Evolutionary conservation across 305 asterid species (phyloP).

Genomic region (Solanum hybrid): DNA sequence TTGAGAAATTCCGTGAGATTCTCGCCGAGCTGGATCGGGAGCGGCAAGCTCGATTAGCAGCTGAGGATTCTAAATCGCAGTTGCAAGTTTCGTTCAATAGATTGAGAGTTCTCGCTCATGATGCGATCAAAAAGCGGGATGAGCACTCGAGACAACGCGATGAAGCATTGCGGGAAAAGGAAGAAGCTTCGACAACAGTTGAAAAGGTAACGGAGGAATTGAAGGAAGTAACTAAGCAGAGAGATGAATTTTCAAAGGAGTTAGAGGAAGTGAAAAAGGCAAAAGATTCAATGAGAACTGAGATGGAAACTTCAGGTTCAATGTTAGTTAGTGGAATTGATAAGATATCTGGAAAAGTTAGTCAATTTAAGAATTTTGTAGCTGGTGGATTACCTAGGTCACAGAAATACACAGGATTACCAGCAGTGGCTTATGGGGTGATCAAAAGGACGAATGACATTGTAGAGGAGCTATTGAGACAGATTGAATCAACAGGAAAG

Average conservation of each 20-base stretch:
- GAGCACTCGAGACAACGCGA: conserved; percentile 75
- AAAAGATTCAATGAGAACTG: conserved; percentile 47
- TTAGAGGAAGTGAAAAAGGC: conserved; percentile 51
- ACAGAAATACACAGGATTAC: conserved; percentile 74
- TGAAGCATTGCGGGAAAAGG: conserved; percentile 60
- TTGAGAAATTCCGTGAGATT: conserved; percentile 55
- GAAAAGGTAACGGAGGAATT: conserved; percentile 35
- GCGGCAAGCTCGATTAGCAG: conserved; percentile 62
- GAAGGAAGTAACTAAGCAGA: conserved; percentile 37
- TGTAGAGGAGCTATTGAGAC: conserved; percentile 75
- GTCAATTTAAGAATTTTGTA: conserved; percentile 53
- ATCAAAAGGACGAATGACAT: conserved; percentile 89
- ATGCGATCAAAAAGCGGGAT: conserved; percentile 84
- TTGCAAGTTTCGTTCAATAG: conserved; percentile 65
- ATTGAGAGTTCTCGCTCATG: conserved; percentile 73
- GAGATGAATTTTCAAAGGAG: conserved; percentile 45
- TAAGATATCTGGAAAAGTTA: conserved; percentile 79
- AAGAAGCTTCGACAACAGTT: conserved; percentile 39
- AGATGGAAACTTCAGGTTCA: conserved; percentile 75
- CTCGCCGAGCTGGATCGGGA: conserved; percentile 84
- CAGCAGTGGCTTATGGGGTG: conserved; percentile 84
- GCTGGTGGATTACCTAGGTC: conserved; percentile 67
- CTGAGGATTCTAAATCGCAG: conserved; percentile 62
- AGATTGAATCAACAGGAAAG: conserved; percentile 54
- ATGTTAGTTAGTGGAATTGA: conserved; percentile 88